Evolutionary conservation across 1,284 basidiomycete genomes (phyloP).

Genomic region (Malassezia pachydermatis): DNA sequence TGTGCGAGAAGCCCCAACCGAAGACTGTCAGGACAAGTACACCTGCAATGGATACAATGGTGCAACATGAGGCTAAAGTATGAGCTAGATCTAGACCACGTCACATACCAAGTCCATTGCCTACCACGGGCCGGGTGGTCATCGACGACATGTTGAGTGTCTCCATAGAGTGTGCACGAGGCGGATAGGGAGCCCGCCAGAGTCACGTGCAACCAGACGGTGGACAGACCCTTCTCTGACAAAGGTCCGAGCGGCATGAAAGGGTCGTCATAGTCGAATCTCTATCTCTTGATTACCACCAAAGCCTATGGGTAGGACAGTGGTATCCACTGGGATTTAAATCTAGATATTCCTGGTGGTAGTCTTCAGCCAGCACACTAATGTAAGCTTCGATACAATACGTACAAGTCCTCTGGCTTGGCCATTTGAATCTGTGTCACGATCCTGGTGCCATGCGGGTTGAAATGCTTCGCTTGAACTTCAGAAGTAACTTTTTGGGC

Average conservation of each 20-base stretch:
- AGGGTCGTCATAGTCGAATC: background rate
- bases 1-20: constrained; percentile 33
- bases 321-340: constrained; percentile 41
- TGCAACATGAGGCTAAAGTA: constrained; percentile 52
- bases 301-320: constrained; percentile 30
- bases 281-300: constrained; percentile 10
- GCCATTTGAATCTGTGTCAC: constrained; percentile 54
- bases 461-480: constrained; percentile 67
- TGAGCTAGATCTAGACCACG: background rate
- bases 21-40: constrained; percentile 51
- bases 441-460: constrained; percentile 62
- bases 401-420: constrained; percentile 18
- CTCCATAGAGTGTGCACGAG: background rate
- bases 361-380: constrained; percentile 35
- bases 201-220: background rate
- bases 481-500: constrained; percentile 72
- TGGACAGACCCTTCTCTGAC: background rate
- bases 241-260: background rate
- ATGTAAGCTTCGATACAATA: constrained; percentile 5
- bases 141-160: constrained; percentile 19
- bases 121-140: constrained; percentile 29
- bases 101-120: constrained; percentile 29
- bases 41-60: constrained; percentile 53
- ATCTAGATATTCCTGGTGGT: constrained; percentile 44
- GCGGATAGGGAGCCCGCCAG: background rate